Base-by-base conservation (phyloP, 1,284 basidiomycete genomes). In the Cutaneotrichosporon daszewskae region DNA sequence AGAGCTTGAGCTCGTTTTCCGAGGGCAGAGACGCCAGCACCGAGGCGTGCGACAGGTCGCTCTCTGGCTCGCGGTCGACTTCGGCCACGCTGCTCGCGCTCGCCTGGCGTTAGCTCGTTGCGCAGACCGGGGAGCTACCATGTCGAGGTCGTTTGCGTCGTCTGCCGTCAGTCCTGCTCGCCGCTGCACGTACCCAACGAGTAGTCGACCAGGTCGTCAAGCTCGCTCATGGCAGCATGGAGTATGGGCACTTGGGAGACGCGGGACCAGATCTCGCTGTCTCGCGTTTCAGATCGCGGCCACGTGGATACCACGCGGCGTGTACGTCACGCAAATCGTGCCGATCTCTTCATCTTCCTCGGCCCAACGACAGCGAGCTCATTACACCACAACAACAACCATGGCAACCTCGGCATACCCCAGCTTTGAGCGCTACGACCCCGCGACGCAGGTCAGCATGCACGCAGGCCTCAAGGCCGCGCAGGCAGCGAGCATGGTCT, bases 391-490 rank as follows among this genome's bases (percentile, higher is more conserved):
- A 16, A 41, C 42, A 32, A 10, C 20, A 28, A 27, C 32, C 28
- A 64, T 64, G 62, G 43, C 62, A 3, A 59, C 65, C n/a, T 58
- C 58, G 10, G 38, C 62, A 12, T 52, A 59, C 39, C 54, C 60
- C 9, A 37, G 54, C 14, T 53, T 59, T 33, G 43, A 50, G n/a
- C 28, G 40, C n/a, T 35, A 49, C 41, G 33, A 56, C 11, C 54
- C 61, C 2, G 26, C 25, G 16, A 60, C 49, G 16, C 62, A 68
- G 51, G 47, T 66, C 17, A 43, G 58, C 23, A 46, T 57, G 14
- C 64, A 69, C 43, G 46, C 55, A 4, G 28, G 59, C 3, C 52
- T 69, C 27, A 58, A 59, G 37, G 50, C 53, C 26, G 65, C 67
- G 25, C 64, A 72, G 55, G 50, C 59, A n/a, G 43, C 53, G 7